Evolutionary conservation across 257 asterid genomes (phyloP), one percentile per base, ranked within the genome.

Genomic region (Paraleonurus japonicus): DNA sequence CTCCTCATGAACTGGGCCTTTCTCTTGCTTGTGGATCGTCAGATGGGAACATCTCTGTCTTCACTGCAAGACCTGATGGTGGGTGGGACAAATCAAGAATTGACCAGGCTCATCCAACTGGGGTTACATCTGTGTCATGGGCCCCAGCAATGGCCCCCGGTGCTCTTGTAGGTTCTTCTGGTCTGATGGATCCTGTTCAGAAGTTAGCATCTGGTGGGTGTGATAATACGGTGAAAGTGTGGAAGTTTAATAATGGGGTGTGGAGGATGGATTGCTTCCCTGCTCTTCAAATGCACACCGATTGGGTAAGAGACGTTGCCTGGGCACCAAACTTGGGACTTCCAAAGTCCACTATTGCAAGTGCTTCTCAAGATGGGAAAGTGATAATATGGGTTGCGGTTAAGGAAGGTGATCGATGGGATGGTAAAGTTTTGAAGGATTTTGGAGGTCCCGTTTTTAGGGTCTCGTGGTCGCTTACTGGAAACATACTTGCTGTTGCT

Each of bases 111-210:
- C 93, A 90, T 70, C 93, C 88, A 2, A 71, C 81, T 55, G 95
- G 93, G 0, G 96, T 90, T 16, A 90, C 95, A 51, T 88, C 95
- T 1, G 85, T 90, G 28, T 88, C 95, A 0, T 90, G 95, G 92
- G 90, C 88, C 51, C 92, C 93, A 59, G 71, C 89, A 57, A 81
- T 75, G 2, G 82, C 84, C n/a, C 86, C 93, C 1, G 96, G 90
- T 10, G 81, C 85, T 60, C 83, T 85, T 9, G 86, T 86, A 26
- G 79, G 84, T 47, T 65, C 86, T 12, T 69, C 87, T 12, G 76
- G 79, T 54, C 33, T 72, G 13, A 83, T 86, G 12, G 80, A 78
- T 19, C 81, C 85, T 26, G 82, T 85, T 43, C 86, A 65, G 79
- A 86, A 86, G 81, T 77, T 89, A 33, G 90, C 83, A 17, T 89